Evolutionary conservation across 805 yeast species (phyloP).

Genomic region (Scheffersomyces spartinae): DNA sequence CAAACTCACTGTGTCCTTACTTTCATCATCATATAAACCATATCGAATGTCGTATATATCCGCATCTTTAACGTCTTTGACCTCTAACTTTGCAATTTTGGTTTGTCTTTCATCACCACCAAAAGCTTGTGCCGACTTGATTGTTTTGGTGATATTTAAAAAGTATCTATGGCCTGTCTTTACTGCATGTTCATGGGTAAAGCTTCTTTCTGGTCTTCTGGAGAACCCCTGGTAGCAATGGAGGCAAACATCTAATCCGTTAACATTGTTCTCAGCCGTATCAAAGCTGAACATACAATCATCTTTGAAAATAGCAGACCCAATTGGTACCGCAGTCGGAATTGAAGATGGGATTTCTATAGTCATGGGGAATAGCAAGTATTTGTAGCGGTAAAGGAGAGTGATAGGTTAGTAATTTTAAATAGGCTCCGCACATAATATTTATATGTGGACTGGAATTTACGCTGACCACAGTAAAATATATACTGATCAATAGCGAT

Average conservation of each 20-base stretch:
- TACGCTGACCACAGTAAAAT: too few relatives aligned
- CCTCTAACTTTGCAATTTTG: constrained; percentile 56
- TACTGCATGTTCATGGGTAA: constrained; percentile 45
- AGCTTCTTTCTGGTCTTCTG: constrained; percentile 28
- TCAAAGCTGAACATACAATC: constrained; percentile 85
- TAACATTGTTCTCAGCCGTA: constrained; percentile 36
- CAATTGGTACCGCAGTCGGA: constrained; percentile 10
- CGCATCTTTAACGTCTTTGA: constrained; percentile 49
- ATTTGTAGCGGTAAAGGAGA: too few relatives aligned
- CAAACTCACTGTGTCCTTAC: constrained; percentile 14
- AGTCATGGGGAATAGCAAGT: too few relatives aligned
- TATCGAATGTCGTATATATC: constrained; percentile 44
- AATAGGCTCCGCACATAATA: too few relatives aligned
- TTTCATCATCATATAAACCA: constrained; percentile 26
- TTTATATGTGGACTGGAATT: too few relatives aligned
- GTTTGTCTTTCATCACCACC: constrained; percentile 16
- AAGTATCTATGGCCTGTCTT: constrained; percentile 43
- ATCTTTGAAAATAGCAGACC: constrained; percentile 55
- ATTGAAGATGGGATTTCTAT: too few relatives aligned
- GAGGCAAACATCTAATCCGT: constrained; percentile 70
- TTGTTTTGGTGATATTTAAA: constrained; percentile 44
- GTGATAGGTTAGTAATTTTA: too few relatives aligned
- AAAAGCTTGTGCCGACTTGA: constrained; percentile 27
- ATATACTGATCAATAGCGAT: too few relatives aligned
- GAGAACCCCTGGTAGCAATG: constrained; percentile 63